Evolutionary conservation across 2,329 filamentous ascomycete genomes (phyloP).

Genomic region (Aspergillus thermomutatus): DNA sequence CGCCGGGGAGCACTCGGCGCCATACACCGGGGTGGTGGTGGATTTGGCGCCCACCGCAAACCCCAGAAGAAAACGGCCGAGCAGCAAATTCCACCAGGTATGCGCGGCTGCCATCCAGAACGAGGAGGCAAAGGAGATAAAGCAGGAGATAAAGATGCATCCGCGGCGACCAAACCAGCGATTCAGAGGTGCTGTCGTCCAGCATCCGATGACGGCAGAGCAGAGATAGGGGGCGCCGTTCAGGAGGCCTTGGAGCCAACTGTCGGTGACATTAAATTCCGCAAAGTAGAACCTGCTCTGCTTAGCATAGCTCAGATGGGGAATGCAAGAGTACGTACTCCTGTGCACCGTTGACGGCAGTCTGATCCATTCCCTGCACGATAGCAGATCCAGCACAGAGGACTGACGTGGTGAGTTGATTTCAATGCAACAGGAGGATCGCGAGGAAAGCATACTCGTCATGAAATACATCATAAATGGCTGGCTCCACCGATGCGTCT

Average conservation of each 20-base stretch:
- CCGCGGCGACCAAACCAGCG: conserved; percentile 44
- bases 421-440: too few relatives aligned
- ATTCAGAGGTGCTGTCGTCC: conserved; percentile 49
- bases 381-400: conserved; percentile 40
- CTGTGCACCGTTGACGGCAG: conserved; percentile 48
- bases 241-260: conserved; percentile 34
- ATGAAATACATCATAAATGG: conserved; percentile 16
- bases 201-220: conserved; percentile 46
- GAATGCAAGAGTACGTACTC: not conserved
- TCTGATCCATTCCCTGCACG: conserved; percentile 54
- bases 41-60: conserved; percentile 44
- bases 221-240: conserved; percentile 46
- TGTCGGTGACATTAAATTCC: conserved; percentile 12
- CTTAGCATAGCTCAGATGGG: not conserved
- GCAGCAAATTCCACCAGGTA: conserved; percentile 42
- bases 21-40: conserved; percentile 47
- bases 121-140: conserved; percentile 41
- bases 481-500: conserved; percentile 11
- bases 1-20: conserved; percentile 48
- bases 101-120: conserved; percentile 43
- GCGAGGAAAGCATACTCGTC: conserved; percentile 1
- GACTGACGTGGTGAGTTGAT: conserved; percentile 2
- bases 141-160: conserved; percentile 42
- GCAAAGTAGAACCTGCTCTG: conserved; percentile 22
- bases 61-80: conserved; percentile 42